Evolutionary conservation across 441 rosid species (phyloP), one percentile per base, ranked within the genome.

Genomic region (Corymbia citriodora): DNA sequence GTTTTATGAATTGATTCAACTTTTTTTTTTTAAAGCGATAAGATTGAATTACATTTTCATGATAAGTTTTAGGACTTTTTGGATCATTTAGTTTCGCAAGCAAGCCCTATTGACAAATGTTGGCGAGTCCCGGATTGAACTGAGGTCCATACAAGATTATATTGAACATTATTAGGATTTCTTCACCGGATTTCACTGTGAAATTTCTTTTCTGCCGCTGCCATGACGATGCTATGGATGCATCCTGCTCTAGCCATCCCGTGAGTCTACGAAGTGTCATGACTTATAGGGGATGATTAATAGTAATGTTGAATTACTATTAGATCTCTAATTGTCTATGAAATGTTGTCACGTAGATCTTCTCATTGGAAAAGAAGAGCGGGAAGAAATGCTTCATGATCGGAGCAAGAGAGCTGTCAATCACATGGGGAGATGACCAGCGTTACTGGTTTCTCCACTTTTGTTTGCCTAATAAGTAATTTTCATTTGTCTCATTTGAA

Each of bases 31-130:
- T 49, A 49, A 49, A 49, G 1, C 3, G 3, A 19, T 55, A 55
- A 0, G 1, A 21, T 0, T 21, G 11, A 21, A 21, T 55, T 55
- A 8, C 0, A 21, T 4, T 55, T 55, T 55, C 3, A 1, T 55
- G 25, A 55, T 2, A 55, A 3, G 27, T 21, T 55, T 1, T 55
- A 55, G 0, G 0, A 21, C 5, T 55, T 49, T 9, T 2, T 1
- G 52, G 9, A 49, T 9, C 23, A 18, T 57, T 29, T 57, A 57
- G 6, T 57, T 21, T 57, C 45, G 63, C 23, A 57, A 57, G 29
- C 63, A 23, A 57, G 29, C 12, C 63, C 29, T 23, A 0, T 57
- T 57, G 63, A 57, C 63, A 23, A 57, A 10, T 57, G 27, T 23
- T 57, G 63, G 0, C 12, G 29, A 57, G 27, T 27, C 27, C 9